These are phyloP conservation scores for Candida jianshihensis DNA, from an alignment of 805 yeast genomes.

Conservation along the genomic window DNA sequence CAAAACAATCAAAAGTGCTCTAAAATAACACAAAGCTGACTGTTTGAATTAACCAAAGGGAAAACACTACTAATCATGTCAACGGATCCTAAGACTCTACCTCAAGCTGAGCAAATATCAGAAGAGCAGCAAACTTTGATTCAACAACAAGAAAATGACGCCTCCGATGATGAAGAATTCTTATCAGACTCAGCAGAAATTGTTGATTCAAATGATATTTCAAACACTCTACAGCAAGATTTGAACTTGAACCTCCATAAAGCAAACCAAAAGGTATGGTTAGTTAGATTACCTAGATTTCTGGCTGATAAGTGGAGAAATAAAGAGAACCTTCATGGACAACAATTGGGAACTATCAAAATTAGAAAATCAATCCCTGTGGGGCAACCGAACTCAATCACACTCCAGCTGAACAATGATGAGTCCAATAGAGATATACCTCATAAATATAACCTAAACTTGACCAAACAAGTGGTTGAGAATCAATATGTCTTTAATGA, in stretches of 20 bases:
- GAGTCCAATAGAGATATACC: constrained; percentile 57
- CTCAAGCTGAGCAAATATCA: constrained; percentile 1
- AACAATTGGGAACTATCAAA: constrained; percentile 71
- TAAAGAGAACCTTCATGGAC: constrained; percentile 55
- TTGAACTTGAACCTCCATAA: constrained; percentile 64
- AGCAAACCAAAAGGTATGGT: constrained; percentile 76
- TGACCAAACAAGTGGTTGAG: constrained; percentile 72
- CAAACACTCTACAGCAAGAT: constrained; percentile 32
- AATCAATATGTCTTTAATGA: constrained; percentile 88
- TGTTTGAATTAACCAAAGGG: too few relatives aligned
- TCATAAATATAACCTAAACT: constrained; percentile 71
- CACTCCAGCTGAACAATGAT: constrained; percentile 46
- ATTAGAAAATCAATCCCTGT: constrained; percentile 26
- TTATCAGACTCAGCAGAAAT: constrained; percentile 36
- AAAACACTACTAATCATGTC: too few relatives aligned
- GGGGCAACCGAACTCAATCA: constrained; percentile 36
- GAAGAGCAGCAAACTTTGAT: constrained; percentile 12
- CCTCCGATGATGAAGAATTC: constrained; percentile 33
- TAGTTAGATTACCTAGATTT: constrained; percentile 84
- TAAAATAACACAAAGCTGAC: neutral
- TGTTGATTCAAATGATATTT: constrained; percentile 37
- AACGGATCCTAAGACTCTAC: too few relatives aligned
- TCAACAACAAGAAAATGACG: constrained; percentile 21
- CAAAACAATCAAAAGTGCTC: neutral
- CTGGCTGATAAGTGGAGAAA: constrained; percentile 77